Evolutionary conservation across 2,329 filamentous ascomycete genomes (phyloP), one percentile per base, ranked within the genome.

Genomic region (Beauveria varroae): DNA sequence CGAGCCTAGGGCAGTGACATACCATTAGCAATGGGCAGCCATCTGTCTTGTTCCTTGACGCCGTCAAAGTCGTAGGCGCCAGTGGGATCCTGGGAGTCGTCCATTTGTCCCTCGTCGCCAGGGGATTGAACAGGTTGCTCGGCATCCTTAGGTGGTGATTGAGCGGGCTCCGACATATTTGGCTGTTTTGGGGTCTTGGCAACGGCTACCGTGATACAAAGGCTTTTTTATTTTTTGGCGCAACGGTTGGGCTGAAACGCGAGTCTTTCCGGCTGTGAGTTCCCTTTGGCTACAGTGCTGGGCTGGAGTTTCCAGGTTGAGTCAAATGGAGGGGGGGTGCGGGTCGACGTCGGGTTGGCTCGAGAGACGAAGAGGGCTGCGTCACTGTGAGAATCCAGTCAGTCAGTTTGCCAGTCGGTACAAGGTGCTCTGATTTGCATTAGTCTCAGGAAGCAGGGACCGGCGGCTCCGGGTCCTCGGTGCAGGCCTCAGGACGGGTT

Each of bases 1-100:
- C 4, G 18, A 37, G 22, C 12, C 30, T 34, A 37, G 10, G 14
- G 3, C 6, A 63, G 65, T 62, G 62, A 95, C 95, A 85, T 85
- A 99, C 95, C 95, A 92, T 99, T 99, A 80, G 95, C 95, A 85
- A 99, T 99, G 75, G 95, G 95, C 76, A 99, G 86, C 95, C 95
- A 99, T 83, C 95, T 84, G 79, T 99, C 95, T 79, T 99, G 95
- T 79, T 99, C 95, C 84, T 98, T 98, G 78, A 98, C 93, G 54
- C 73, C 73, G 80, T 98, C 93, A 76, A 97, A 96, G 81, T 98
- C 93, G 74, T 91, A 91, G 77, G 81, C 86, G 78, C 83, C 83
- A 75, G 83, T 82, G 81, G 91, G 88, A 80, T 90, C 88, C 77
- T 87, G 85, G 79, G 83, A 80, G 76, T 92, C 90, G 81, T 96